Conservation (phyloP, 2,329 filamentous ascomycete species). For the Alternaria dauci region DNA sequence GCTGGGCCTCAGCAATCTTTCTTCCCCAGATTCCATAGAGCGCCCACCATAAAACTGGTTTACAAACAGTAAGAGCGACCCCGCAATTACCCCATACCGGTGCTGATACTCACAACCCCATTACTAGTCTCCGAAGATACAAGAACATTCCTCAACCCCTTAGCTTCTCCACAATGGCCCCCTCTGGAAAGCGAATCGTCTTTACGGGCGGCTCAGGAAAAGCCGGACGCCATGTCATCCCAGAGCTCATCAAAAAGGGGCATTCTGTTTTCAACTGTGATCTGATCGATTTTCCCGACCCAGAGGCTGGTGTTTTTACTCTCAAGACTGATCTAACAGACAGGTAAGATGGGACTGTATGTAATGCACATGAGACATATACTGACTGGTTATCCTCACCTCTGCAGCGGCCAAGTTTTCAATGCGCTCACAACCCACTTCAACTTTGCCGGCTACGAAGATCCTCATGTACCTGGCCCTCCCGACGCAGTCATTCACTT, state of each 20-base stretch:
- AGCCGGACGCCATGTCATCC: conserved; percentile 64
- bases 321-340: conserved; percentile 65
- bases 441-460: conserved; percentile 60
- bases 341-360: background rate
- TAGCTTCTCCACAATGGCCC: conserved; percentile 26
- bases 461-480: conserved; percentile 52
- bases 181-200: conserved; percentile 52
- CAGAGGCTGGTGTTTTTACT: conserved; percentile 58
- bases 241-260: conserved; percentile 60
- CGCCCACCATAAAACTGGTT: background rate
- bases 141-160: background rate
- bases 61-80: background rate
- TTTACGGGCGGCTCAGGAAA: conserved; percentile 60
- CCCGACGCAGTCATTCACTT: conserved; percentile 72
- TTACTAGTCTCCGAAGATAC: background rate
- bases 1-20: background rate
- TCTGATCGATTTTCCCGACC: conserved; percentile 57
- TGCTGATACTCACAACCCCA: background rate
- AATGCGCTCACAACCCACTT: conserved; percentile 65
- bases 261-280: conserved; percentile 66
- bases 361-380: background rate
- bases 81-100: conserved; percentile 1
- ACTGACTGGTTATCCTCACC: background rate
- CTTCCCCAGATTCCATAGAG: background rate
- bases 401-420: conserved; percentile 61